Percentiles rank a stretch among this genome's conserved stretches.
Conservation (phyloP, 257 asterid genomes). For the Paulownia fortunei region DNA sequence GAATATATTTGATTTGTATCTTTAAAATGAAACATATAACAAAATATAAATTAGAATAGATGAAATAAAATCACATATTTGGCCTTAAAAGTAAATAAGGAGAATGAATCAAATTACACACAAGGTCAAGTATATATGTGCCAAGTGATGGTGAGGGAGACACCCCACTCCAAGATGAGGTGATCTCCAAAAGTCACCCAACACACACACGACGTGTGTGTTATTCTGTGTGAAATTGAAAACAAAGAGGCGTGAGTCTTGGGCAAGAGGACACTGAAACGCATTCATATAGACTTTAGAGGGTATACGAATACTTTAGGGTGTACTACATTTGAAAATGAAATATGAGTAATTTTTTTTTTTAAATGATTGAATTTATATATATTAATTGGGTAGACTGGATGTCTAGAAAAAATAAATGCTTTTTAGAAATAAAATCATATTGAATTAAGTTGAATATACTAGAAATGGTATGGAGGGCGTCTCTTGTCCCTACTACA, state of each 20-base stretch:
- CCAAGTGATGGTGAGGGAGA: not conserved
- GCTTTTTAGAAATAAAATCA: not conserved
- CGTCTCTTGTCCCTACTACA: conserved; percentile 26
- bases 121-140: not conserved
- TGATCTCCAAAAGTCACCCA: conserved; percentile 24
- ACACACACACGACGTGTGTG: not conserved
- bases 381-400: no score
- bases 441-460: not conserved
- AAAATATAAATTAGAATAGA: not conserved
- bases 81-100: not conserved
- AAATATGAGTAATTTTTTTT: not conserved
- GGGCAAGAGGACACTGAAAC: not conserved
- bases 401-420: not conserved
- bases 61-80: not conserved
- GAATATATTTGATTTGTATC: no score
- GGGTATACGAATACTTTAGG: not conserved
- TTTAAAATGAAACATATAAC: no score
- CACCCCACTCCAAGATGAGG: conserved; percentile 9
- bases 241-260: not conserved
- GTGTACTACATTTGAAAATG: conserved; percentile 15
- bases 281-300: not conserved
- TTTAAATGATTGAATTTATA: no score
- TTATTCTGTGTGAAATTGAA: conserved; percentile 12
- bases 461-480: conserved; percentile 28
- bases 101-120: conserved; percentile 28